phyloP scores from a whole-genome alignment of 495 filamentous ascomycete species.

The Penicillium egyptiacum region DNA sequence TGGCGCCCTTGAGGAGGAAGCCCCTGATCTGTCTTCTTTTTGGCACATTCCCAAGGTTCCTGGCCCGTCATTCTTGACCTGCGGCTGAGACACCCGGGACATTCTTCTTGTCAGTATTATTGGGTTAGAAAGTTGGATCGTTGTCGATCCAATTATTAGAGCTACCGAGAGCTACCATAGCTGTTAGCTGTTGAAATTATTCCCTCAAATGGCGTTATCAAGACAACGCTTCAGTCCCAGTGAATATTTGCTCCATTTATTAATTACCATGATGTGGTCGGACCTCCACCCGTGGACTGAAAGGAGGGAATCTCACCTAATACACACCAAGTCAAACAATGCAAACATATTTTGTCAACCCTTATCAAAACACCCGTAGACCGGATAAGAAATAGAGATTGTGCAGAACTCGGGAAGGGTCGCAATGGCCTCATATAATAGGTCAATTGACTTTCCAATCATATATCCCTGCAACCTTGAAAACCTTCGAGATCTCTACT shows the following conservation, averaged over 20 bases:
- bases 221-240: neutral
- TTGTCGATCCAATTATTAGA: neutral
- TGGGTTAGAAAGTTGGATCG: neutral
- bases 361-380: neutral
- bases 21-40: constrained; percentile 6
- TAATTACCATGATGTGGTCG: constrained; percentile 8
- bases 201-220: neutral
- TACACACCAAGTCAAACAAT: neutral
- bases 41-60: constrained; percentile 23
- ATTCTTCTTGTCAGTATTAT: constrained; percentile 1
- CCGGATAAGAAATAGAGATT: neutral
- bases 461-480: neutral
- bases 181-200: neutral
- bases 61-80: constrained; percentile 15
- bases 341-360: neutral
- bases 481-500: neutral
- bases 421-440: neutral
- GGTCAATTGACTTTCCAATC: constrained; percentile 4
- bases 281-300: constrained; percentile 8
- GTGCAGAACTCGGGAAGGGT: neutral
- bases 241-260: neutral
- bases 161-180: neutral
- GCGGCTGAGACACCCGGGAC: constrained; percentile 3
- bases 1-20: neutral
- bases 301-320: neutral